Evolutionary conservation across 1,284 basidiomycete genomes (phyloP), one percentile per base, ranked within the genome.

Genomic region (Takashimella koratensis): DNA sequence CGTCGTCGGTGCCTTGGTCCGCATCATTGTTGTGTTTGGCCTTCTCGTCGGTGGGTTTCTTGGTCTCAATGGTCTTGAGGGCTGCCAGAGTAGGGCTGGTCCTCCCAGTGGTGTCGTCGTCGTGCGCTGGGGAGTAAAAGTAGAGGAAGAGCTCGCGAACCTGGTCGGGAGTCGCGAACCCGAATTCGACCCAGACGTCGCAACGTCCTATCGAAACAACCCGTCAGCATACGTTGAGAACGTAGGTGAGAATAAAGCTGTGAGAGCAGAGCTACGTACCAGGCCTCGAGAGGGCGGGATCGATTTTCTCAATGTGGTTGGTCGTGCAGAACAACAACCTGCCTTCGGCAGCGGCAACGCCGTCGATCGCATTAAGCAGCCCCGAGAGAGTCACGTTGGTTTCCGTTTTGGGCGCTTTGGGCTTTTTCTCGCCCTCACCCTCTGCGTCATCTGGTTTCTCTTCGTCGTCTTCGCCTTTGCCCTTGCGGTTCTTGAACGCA

Each of bases 101-200:
- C n/a, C n/a, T n/a, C n/a, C n/a, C n/a, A 36, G 16, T 36, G 30
- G 30, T 36, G 16, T 36, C 30, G 30, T 36, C 30, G 30, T 36
- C 30, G 30, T 36, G 30, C 30, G 16, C 16, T 8, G 30, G 84
- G 0, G 86, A 87, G 84, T 90, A 90, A 77, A 91, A 91, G 74
- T 89, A 88, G 54, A 85, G 81, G 82, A 90, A 91, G 26, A 90
- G 79, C 24, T 83, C 56, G 40, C 51, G 49, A 11, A 56, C 56
- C 52, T 91, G 88, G 82, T 84, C 86, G 62, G 83, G 84, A 57
- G 84, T 86, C 26, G 89, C 86, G 56, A 88, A 86, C 77, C 83
- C 86, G 79, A 91, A 92, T 71, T 90, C 87, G 49, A 91, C 81
- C 87, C 87, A 89, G 3, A 92, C 86, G 63, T 91, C 89, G 84